Evolutionary conservation across 2,329 filamentous ascomycete species (phyloP), one percentile per base, ranked within the genome.

Genomic region (Orbilia quercus): DNA sequence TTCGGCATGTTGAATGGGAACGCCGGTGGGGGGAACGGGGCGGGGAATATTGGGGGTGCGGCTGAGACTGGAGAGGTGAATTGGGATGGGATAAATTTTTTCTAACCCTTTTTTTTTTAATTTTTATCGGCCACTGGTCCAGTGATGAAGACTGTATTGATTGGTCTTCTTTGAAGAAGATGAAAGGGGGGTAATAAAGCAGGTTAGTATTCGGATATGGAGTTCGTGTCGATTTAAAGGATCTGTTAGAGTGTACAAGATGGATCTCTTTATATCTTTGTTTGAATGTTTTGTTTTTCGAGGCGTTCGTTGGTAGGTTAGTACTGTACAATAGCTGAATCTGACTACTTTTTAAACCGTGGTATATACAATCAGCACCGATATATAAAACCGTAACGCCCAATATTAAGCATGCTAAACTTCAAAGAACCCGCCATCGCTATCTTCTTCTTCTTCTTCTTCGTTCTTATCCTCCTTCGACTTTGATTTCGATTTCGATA

Each of bases 391-490:
- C 42, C 42, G 55, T 47, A 51, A 51, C 44, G 54, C 58, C 28
- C 36, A 12, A 40, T 40, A 40, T 14, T 44, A 14, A 23, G 7
- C 23, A 11, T 51, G 16, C 38, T 65, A 76, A 36, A 75, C 75
- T 38, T 78, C 75, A 57, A 78, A 78, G 59, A 78, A 78, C 9
- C 66, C 77, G 42, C 76, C 75, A 47, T 76, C 51, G 18, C 59
- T 60, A 20, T 45, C 60, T 1, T 71, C 65, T 7, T 54, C 53
- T 60, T 76, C 59, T 34, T 58, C 74, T 50, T 64, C 71, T 42
- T 65, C 50, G 16, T 28, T 73, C 38, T 28, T 65, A 38, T 20
- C 11, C 25, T 53, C 60, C 53, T 22, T 47, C 18, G 5, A 11
- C 38, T 38, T 45, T 6, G 45, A 47, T 11, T 48, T 38, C 23